Percentiles rank a stretch among this genome's conserved stretches.
Evolutionary conservation across 1,284 basidiomycete genomes (phyloP).

Genomic region (Chalciporus sp.): DNA sequence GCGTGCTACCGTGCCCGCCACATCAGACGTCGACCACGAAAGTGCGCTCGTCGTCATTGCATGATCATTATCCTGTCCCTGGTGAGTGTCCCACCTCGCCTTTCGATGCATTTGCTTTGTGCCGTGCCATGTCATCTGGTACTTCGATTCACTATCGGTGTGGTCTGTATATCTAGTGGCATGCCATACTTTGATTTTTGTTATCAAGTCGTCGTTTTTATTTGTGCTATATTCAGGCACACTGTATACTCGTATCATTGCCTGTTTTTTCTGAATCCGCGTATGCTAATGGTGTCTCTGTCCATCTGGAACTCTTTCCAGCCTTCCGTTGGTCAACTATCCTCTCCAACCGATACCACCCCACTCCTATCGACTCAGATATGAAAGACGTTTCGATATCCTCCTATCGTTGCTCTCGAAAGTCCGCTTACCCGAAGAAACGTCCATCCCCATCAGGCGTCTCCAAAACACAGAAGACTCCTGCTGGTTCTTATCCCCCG

Average conservation of each 20-base stretch:
- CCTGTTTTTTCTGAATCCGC: constrained; percentile 10
- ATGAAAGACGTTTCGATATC: constrained; percentile 77
- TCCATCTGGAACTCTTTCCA: constrained; percentile 30
- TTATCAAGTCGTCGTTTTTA: constrained; percentile 1
- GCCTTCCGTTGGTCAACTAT: constrained; percentile 46
- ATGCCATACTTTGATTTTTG: constrained; percentile 17
- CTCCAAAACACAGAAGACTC: constrained; percentile 64
- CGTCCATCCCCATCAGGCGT: constrained; percentile 79
- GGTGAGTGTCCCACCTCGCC: constrained; percentile 21
- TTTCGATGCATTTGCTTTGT: constrained; percentile 5
- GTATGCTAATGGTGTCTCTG: constrained; percentile 18
- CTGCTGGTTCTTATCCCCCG: constrained; percentile 44
- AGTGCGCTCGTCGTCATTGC: constrained; percentile 29
- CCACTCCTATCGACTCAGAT: constrained; percentile 34
- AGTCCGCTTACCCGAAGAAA: constrained; percentile 74
- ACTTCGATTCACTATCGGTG: constrained; percentile 2
- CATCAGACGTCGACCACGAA: constrained; percentile 22
- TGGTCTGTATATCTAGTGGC: constrained; percentile 5
- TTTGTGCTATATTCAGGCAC: constrained; percentile 4
- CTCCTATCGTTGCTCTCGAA: constrained; percentile 60
- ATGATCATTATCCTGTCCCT: constrained; percentile 24
- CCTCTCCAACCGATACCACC: constrained; percentile 40
- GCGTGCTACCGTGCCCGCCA: constrained; percentile 11
- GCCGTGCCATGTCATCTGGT: constrained; percentile 1
- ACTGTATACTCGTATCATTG: constrained; percentile 17